These are phyloP conservation scores for Pichia sp. DNA, from an alignment of 1,139 yeast genomes.

Conservation along the genomic window DNA sequence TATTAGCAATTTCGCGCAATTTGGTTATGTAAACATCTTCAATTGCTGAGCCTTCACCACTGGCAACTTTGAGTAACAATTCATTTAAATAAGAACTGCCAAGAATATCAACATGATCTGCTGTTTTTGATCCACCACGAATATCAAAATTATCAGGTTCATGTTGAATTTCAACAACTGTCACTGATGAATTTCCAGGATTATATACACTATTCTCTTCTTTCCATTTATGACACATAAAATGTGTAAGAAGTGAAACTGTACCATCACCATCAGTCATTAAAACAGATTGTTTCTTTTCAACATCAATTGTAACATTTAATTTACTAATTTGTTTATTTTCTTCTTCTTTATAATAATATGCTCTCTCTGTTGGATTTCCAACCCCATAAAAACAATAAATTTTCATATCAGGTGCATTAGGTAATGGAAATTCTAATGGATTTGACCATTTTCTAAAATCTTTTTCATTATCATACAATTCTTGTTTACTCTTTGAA, in stretches of 20 bases:
- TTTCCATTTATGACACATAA: constrained; percentile 80
- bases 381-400: constrained; percentile 94
- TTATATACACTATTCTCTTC: constrained; percentile 64
- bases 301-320: constrained; percentile 62
- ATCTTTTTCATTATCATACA: constrained; percentile 55
- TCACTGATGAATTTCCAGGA: constrained; percentile 70
- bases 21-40: constrained; percentile 54
- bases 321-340: constrained; percentile 42
- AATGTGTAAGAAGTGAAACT: constrained; percentile 75
- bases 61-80: constrained; percentile 69
- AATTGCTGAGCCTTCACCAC: constrained; percentile 69
- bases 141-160: constrained; percentile 92
- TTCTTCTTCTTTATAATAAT: constrained; percentile 65
- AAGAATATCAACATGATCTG: constrained; percentile 93
- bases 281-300: constrained; percentile 51
- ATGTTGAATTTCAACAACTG: constrained; percentile 82
- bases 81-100: constrained; percentile 93
- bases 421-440: constrained; percentile 80
- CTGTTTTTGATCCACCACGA: constrained; percentile 95
- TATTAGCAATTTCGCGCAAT: constrained; percentile 48
- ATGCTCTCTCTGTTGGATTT: constrained; percentile 90
- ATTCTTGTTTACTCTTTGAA: constrained; percentile 53
- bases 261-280: constrained; percentile 97
- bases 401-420: constrained; percentile 87
- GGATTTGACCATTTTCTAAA: constrained; percentile 90